Evolutionary conservation across 768 basidiomycete species (phyloP).

Genomic region (Naganishia friedmannii): DNA sequence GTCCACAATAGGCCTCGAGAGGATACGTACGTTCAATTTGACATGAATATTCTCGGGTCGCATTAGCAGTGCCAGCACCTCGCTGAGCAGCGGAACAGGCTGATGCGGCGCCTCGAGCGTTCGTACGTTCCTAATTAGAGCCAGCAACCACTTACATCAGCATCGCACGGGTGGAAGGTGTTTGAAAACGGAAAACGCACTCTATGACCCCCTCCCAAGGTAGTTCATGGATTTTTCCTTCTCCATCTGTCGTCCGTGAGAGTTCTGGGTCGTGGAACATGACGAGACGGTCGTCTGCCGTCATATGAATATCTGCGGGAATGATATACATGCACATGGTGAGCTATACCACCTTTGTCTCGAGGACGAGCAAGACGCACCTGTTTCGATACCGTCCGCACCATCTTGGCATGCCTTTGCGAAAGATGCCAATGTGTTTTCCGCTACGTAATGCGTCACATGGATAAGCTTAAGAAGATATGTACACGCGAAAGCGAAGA

Average conservation of each 20-base stretch:
- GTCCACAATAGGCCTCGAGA: not conserved
- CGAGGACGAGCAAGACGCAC: constrained; percentile 52
- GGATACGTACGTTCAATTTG: constrained; percentile 54
- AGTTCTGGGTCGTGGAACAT: constrained; percentile 96
- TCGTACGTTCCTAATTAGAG: constrained; percentile 61
- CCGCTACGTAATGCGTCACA: constrained; percentile 53
- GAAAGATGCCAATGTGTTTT: constrained; percentile 94
- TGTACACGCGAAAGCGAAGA: too few species aligned
- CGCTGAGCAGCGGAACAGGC: constrained; percentile 81
- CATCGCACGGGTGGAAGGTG: not conserved
- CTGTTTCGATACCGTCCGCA: constrained; percentile 94
- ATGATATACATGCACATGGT: not conserved
- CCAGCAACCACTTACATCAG: not conserved
- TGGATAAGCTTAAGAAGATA: too few species aligned
- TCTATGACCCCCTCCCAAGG: constrained; percentile 64
- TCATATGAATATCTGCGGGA: constrained; percentile 87
- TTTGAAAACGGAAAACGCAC: constrained; percentile 35
- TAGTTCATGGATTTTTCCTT: constrained; percentile 66
- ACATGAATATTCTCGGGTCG: constrained; percentile 53
- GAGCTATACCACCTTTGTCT: not conserved
- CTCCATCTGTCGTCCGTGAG: constrained; percentile 73
- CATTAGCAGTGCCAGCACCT: constrained; percentile 79
- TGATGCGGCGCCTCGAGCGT: constrained; percentile 79
- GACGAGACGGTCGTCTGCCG: constrained; percentile 76
- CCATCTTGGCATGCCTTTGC: constrained; percentile 92